A percentile compares a stretch with the other conserved stretches of the same genome.
Conservation (phyloP, 306 rosid genomes). For the Bauhinia variegata region DNA sequence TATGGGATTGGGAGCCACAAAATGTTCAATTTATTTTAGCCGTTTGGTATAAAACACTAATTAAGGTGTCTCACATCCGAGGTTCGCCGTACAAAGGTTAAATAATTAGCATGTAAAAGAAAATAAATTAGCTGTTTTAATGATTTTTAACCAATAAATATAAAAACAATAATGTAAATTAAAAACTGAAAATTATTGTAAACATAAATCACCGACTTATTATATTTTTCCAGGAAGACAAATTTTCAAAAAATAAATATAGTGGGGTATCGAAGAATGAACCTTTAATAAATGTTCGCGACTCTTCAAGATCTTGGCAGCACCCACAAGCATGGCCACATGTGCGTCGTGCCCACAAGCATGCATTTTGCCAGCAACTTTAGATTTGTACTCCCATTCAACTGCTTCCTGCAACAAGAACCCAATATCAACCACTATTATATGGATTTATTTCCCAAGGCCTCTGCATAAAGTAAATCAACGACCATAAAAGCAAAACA, state of each 20-base stretch:
- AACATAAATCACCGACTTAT: too few relatives aligned
- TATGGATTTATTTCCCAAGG: background rate
- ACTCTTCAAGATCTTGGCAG: slow-evolving; percentile 86
- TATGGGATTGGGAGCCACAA: too few relatives aligned
- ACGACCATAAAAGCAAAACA: background rate
- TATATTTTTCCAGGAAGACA: too few relatives aligned
- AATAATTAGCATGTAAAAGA: too few relatives aligned
- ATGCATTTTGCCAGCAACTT: slow-evolving; percentile 94
- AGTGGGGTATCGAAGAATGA: background rate
- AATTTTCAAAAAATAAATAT: too few relatives aligned
- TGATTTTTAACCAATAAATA: too few relatives aligned
- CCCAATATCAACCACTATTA: slow-evolving; percentile 10
- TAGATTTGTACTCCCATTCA: slow-evolving; percentile 89
- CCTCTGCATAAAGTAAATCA: background rate
- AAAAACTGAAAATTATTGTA: too few relatives aligned
- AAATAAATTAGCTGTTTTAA: too few relatives aligned
- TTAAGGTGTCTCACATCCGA: background rate
- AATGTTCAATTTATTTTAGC: too few relatives aligned
- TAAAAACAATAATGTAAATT: too few relatives aligned
- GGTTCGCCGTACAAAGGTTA: background rate
- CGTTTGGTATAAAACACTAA: background rate
- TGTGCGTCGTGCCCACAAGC: slow-evolving; percentile 99
- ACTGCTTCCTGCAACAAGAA: slow-evolving; percentile 73
- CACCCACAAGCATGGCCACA: slow-evolving; percentile 94
- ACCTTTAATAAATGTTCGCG: slow-evolving; percentile 92